Evolutionary conservation across 805 yeast genomes (phyloP).

Genomic region (Zygoascus biomembranicola): DNA sequence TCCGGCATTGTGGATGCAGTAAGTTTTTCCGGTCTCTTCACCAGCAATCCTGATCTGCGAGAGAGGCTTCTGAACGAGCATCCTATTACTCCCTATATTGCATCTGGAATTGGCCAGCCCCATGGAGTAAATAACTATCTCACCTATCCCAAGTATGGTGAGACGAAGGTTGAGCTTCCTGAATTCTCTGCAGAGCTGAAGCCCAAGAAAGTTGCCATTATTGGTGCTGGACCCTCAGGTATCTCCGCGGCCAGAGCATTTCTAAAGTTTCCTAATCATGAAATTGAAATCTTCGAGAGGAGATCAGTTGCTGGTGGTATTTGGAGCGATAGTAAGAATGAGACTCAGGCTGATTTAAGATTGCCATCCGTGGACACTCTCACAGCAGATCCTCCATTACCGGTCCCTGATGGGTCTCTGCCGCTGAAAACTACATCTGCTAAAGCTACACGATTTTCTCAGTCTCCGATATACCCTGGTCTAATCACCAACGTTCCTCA

Average conservation of each 20-base stretch:
- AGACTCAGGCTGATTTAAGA: neutral
- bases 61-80: neutral
- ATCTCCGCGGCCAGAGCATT: slow-evolving; percentile 1
- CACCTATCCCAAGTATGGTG: slow-evolving; percentile 4
- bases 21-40: neutral
- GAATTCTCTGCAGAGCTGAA: neutral
- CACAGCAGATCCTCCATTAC: slow-evolving; percentile 3
- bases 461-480: slow-evolving; percentile 3
- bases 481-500: slow-evolving; percentile 5
- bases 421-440: neutral
- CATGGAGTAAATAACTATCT: neutral
- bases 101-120: neutral
- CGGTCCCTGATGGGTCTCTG: neutral
- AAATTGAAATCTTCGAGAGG: slow-evolving; percentile 3
- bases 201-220: neutral
- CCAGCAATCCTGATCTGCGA: neutral
- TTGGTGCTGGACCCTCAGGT: slow-evolving; percentile 6
- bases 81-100: neutral
- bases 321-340: slow-evolving; percentile 1
- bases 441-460: neutral
- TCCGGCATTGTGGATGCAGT: neutral
- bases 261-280: slow-evolving; percentile 1
- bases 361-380: slow-evolving; percentile 2
- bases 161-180: neutral
- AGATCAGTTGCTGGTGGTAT: slow-evolving; percentile 2